phyloP scores from a whole-genome alignment of 495 filamentous ascomycete species.

The Hypoxylon lienhwacheense region DNA sequence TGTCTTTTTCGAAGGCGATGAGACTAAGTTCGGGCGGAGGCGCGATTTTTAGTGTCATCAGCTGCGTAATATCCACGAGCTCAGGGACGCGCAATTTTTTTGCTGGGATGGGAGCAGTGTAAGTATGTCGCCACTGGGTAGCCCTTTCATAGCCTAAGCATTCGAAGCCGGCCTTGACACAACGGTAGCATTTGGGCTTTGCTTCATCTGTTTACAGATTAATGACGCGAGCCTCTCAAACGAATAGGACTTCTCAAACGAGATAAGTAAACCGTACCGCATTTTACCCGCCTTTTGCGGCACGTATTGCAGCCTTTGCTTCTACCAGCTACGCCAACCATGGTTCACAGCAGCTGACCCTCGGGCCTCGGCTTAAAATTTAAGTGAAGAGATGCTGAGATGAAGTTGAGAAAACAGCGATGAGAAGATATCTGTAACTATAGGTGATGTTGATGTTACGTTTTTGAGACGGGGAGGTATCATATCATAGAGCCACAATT shows the following conservation, averaged over 20 bases:
- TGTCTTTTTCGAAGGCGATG: slow-evolving; percentile 21
- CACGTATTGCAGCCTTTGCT: slow-evolving; percentile 42
- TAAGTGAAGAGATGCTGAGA: too few species aligned
- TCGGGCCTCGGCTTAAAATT: too few species aligned
- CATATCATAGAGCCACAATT: slow-evolving; percentile 2
- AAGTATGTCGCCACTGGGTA: slow-evolving; percentile 33
- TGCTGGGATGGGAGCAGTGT: slow-evolving; percentile 2
- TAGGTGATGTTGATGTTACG: too few species aligned
- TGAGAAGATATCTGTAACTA: too few species aligned
- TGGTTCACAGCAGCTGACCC: slow-evolving; percentile 8
- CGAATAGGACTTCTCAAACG: background rate
- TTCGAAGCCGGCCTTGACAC: slow-evolving; percentile 26
- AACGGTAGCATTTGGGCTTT: slow-evolving; percentile 34
- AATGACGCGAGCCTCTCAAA: background rate
- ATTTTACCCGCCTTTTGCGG: slow-evolving; percentile 35
- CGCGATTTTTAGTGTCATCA: background rate
- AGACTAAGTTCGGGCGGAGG: slow-evolving; percentile 28
- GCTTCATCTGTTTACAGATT: slow-evolving; percentile 29
- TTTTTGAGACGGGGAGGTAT: background rate
- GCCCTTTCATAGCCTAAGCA: slow-evolving; percentile 35
- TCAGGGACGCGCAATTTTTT: slow-evolving; percentile 6
- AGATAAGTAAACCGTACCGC: slow-evolving; percentile 24
- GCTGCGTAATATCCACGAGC: slow-evolving; percentile 1
- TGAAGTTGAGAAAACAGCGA: too few species aligned
- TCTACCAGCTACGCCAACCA: slow-evolving; percentile 38